A percentile compares a stretch with the other conserved stretches of the same genome.
Evolutionary conservation across 805 yeast genomes (phyloP).

Genomic region (Clavispora carvajalis): DNA sequence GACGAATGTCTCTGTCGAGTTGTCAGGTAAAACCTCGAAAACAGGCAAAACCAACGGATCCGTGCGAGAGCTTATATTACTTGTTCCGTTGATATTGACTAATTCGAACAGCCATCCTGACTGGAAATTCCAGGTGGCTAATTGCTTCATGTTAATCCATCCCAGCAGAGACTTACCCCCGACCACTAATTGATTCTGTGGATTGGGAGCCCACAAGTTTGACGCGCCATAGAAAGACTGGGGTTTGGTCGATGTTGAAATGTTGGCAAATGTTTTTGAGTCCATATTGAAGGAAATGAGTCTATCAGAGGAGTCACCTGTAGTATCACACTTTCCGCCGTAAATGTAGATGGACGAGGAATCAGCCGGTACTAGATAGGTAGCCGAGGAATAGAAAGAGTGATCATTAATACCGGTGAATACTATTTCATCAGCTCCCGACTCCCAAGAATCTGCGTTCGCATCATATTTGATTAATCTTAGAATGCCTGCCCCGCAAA

Average conservation of each 20-base stretch:
- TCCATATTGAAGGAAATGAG: conserved; percentile 40
- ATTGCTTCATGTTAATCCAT: conserved; percentile 69
- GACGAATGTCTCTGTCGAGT: conserved; percentile 21
- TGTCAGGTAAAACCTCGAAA: conserved; percentile 27
- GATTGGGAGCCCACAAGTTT: conserved; percentile 37
- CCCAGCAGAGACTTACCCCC: conserved; percentile 64
- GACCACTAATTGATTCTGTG: conserved; percentile 46
- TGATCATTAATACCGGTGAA: conserved; percentile 22
- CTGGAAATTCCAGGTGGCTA: conserved; percentile 66
- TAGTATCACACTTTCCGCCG: conserved; percentile 41
- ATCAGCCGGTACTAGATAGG: conserved; percentile 37
- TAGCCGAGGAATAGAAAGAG: conserved; percentile 30
- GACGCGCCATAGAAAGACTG: conserved; percentile 52
- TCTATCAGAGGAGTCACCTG: conserved; percentile 32
- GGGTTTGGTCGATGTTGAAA: conserved; percentile 49
- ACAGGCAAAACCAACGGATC: conserved; percentile 52
- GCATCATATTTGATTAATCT: conserved; percentile 18
- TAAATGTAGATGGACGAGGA: conserved; percentile 43
- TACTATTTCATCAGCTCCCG: conserved; percentile 13
- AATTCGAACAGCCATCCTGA: conserved; percentile 60
- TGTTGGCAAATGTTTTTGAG: conserved; percentile 28
- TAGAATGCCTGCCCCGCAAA: conserved; percentile 26
- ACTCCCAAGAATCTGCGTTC: conserved; percentile 17
- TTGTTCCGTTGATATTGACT: conserved; percentile 14
- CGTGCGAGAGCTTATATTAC: conserved; percentile 47